These are phyloP conservation scores for Trichoderma sp. DNA, from an alignment of 2,329 filamentous ascomycete species.

Conservation along the genomic window DNA sequence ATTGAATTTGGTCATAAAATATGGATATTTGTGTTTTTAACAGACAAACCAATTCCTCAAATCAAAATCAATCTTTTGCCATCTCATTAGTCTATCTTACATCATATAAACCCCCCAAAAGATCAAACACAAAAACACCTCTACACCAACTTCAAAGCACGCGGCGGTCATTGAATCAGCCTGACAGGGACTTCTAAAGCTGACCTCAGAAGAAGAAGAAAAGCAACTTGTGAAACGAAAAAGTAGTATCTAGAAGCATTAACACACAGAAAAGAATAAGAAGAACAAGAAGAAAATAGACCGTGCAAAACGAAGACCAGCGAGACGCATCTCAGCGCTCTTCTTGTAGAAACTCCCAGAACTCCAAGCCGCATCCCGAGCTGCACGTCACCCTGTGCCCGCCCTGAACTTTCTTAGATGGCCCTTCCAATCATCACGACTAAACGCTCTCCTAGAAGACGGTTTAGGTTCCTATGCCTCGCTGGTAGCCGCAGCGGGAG, in stretches of 20 bases:
- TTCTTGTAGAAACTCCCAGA: slow-evolving; percentile 16
- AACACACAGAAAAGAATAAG: not conserved
- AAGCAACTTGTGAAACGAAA: not conserved
- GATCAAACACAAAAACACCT: not conserved
- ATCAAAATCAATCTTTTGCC: not conserved
- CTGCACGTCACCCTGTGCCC: not conserved
- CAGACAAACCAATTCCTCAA: not conserved
- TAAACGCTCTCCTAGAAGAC: not conserved
- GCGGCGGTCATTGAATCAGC: not conserved
- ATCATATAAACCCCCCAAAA: not conserved
- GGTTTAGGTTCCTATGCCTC: not conserved
- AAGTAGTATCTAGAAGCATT: not conserved
- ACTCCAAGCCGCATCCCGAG: slow-evolving; percentile 2
- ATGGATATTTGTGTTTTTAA: not conserved
- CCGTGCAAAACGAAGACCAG: not conserved
- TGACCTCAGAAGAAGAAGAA: not conserved
- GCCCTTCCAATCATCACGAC: not conserved
- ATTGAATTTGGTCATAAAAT: not conserved
- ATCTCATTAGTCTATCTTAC: slow-evolving; percentile 11
- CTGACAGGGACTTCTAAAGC: not conserved
- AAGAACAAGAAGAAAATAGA: not conserved
- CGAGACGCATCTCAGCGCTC: not conserved
- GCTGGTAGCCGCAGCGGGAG: not conserved
- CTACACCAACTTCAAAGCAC: not conserved
- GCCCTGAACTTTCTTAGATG: not conserved